These are phyloP conservation scores for Cyberlindnera euphorbiae DNA, from an alignment of 805 yeast species.

Conservation along the genomic window DNA sequence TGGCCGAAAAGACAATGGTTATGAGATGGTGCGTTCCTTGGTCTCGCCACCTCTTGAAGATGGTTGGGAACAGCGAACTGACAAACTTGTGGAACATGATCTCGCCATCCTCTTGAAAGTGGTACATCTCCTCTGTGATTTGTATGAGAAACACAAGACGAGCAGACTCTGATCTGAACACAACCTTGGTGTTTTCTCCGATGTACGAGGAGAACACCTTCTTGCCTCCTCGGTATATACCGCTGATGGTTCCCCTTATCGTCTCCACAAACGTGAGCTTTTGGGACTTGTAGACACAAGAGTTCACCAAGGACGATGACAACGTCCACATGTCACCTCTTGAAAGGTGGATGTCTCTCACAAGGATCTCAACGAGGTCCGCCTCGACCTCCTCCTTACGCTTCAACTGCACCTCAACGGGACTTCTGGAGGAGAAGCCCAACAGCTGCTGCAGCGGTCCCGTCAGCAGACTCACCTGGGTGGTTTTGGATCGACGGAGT, in stretches of 20 bases:
- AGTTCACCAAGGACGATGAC: slow-evolving; percentile 52
- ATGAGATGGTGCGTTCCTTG: slow-evolving; percentile 86
- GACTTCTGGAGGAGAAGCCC: slow-evolving; percentile 63
- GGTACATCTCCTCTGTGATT: slow-evolving; percentile 95
- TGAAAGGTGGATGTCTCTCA: slow-evolving; percentile 75
- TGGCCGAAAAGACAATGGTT: slow-evolving; percentile 80
- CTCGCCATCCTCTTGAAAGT: slow-evolving; percentile 94
- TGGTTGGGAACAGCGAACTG: slow-evolving; percentile 85
- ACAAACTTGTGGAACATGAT: slow-evolving; percentile 88
- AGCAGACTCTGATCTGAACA: slow-evolving; percentile 90
- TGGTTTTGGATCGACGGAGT: slow-evolving; percentile 27
- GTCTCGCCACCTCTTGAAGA: slow-evolving; percentile 83
- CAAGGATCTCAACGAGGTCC: slow-evolving; percentile 76
- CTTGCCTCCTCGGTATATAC: slow-evolving; percentile 59
- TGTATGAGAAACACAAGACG: slow-evolving; percentile 79
- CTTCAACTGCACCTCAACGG: slow-evolving; percentile 51
- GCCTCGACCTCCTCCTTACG: slow-evolving; percentile 52
- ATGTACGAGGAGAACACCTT: slow-evolving; percentile 72
- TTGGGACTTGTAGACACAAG: slow-evolving; percentile 66
- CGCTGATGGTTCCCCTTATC: slow-evolving; percentile 59
- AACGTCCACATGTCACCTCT: slow-evolving; percentile 93
- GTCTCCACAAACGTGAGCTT: slow-evolving; percentile 56
- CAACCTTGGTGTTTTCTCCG: slow-evolving; percentile 68
- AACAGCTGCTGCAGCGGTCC: slow-evolving; percentile 56
- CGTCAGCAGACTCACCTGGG: slow-evolving; percentile 52